A percentile compares a stretch with the other conserved stretches of the same genome.
These are phyloP conservation scores for Limonomyces culmigenus DNA, from an alignment of 1,284 basidiomycete species.

Conservation along the genomic window DNA sequence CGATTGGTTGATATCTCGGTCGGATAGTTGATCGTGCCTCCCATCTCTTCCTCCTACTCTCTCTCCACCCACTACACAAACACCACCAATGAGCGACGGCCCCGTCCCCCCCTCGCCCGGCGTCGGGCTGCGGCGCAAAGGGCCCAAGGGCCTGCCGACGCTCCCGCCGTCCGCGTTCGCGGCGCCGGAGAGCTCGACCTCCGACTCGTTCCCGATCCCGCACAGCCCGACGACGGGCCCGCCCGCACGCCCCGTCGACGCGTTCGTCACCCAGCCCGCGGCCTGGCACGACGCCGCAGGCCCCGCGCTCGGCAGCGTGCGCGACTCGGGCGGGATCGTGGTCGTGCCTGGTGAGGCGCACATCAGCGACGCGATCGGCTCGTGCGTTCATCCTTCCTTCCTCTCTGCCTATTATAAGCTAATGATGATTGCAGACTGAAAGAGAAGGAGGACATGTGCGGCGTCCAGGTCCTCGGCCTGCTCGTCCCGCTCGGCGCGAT, in stretches of 20 bases:
- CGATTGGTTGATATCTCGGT: too few species aligned
- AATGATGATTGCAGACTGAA: conserved; percentile 17
- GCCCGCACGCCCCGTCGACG: conserved; percentile 49
- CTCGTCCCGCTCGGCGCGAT: conserved; percentile 17
- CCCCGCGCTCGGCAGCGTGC: conserved; percentile 27
- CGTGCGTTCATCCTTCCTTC: conserved; percentile 7
- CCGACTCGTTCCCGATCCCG: conserved; percentile 46
- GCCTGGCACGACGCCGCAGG: conserved; percentile 31
- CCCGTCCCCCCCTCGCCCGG: conserved; percentile 21
- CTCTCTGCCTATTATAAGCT: conserved; percentile 2
- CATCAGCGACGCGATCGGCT: conserved; percentile 6
- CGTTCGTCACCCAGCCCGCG: conserved; percentile 31
- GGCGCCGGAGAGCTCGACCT: conserved; percentile 44
- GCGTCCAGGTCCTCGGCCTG: conserved; percentile 35
- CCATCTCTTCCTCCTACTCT: too few species aligned
- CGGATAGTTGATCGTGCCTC: too few species aligned
- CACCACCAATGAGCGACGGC: too few species aligned
- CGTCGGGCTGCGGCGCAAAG: conserved; percentile 34
- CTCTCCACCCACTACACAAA: too few species aligned
- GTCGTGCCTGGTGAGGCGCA: conserved; percentile 18
- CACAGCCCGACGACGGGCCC: conserved; percentile 51
- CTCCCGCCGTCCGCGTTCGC: conserved; percentile 59
- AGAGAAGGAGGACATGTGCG: conserved; percentile 17
- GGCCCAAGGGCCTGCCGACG: conserved; percentile 41
- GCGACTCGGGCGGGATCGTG: conserved; percentile 26